Conservation (phyloP, 2,329 filamentous ascomycete genomes). For the Xylaria sp. region DNA sequence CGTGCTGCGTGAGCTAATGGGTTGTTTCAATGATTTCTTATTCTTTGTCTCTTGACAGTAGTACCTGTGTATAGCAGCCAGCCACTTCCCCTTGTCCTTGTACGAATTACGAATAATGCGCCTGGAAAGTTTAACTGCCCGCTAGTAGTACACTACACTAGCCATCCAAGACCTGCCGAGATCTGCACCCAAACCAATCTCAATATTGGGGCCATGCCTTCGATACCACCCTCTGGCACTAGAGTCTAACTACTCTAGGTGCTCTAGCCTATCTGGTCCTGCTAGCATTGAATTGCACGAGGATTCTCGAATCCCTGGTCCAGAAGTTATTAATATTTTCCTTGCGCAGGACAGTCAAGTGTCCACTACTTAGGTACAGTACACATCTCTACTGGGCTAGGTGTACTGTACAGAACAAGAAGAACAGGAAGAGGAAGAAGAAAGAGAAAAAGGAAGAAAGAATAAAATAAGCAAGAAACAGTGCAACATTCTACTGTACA, state of each 20-base stretch:
- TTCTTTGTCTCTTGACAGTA: background rate
- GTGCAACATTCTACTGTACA: no score
- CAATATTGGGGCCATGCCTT: conserved; percentile 16
- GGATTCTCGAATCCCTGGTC: conserved; percentile 26
- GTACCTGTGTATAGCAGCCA: background rate
- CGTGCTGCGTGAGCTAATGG: background rate
- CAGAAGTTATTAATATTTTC: conserved; percentile 21
- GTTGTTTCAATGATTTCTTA: background rate
- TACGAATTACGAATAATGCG: background rate
- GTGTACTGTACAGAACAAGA: background rate
- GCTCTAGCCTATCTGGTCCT: conserved; percentile 11
- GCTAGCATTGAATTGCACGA: conserved; percentile 20
- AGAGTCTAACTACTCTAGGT: background rate
- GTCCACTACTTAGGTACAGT: background rate
- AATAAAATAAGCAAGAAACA: conserved; percentile 8
- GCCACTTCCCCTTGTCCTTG: background rate
- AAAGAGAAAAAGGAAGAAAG: background rate
- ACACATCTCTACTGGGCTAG: conserved; percentile 3
- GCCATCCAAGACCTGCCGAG: conserved; percentile 24
- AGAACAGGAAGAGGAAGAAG: background rate
- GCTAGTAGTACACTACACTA: background rate
- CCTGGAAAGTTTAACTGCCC: background rate
- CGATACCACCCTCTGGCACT: conserved; percentile 14
- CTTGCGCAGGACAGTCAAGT: conserved; percentile 1
- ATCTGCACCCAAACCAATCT: conserved; percentile 27